Conservation (phyloP, 1,284 basidiomycete species). For the Veloboletus limbatus region DNA sequence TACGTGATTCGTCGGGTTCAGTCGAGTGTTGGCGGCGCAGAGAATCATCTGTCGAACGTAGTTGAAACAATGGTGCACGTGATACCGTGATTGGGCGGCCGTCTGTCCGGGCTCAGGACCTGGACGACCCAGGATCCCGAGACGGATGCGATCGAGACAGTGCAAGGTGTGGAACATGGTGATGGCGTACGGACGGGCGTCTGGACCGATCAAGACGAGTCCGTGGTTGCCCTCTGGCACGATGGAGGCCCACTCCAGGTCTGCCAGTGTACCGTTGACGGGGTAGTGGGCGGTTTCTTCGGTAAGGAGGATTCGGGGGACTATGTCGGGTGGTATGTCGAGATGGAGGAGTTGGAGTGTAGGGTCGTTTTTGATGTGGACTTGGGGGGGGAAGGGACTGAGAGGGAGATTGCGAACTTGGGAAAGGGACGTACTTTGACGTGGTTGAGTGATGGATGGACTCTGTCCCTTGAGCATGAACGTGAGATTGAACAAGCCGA, state of each 20-base stretch:
- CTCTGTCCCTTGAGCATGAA: slow-evolving; percentile 9
- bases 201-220: slow-evolving; percentile 17
- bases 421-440: no score
- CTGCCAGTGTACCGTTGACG: slow-evolving; percentile 21
- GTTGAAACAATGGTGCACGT: slow-evolving; percentile 35
- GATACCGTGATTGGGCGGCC: slow-evolving; percentile 3
- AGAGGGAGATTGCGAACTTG: no score
- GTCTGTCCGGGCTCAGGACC: background rate
- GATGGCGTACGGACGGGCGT: slow-evolving; percentile 21
- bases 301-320: slow-evolving; percentile 16
- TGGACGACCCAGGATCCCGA: slow-evolving; percentile 11
- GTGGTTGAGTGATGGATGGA: background rate
- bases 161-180: slow-evolving; percentile 25
- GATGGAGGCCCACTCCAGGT: slow-evolving; percentile 31
- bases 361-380: slow-evolving; percentile 13
- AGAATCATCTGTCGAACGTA: slow-evolving; percentile 36
- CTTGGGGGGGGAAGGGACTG: no score
- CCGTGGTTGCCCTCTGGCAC: slow-evolving; percentile 32
- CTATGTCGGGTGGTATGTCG: slow-evolving; percentile 1
- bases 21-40: slow-evolving; percentile 28
- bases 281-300: slow-evolving; percentile 33
- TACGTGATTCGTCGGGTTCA: slow-evolving; percentile 27
- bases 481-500: slow-evolving; percentile 17
- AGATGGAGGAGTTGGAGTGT: slow-evolving; percentile 19
- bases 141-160: slow-evolving; percentile 25